Evolutionary conservation across 352 stramenopile genomes (phyloP), one percentile per base, ranked within the genome.

Genomic region (Phytophthora pistaciae): DNA sequence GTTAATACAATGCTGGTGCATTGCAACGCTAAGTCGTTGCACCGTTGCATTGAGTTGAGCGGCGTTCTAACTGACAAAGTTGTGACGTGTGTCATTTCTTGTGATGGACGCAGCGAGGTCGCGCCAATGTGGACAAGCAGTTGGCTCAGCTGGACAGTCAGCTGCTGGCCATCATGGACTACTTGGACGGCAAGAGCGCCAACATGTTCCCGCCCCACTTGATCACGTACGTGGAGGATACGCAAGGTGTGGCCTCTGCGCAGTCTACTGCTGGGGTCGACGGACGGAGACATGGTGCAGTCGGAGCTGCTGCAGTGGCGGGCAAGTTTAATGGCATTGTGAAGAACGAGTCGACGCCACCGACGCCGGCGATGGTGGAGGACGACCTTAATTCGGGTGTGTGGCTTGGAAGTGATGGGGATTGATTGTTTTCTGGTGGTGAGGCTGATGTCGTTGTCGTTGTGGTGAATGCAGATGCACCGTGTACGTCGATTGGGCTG

Each of bases 371-470:
- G 10, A 74, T 86, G 13, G 87, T 94, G 13, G 87, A 94, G 72
- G 84, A 94, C 27, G 87, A 94, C 54, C 64, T 92, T 16, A 82
- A 77, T 4, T 81, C 83, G 5, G 84, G 87, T 92, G 31, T 1
- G 75, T 68, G 7, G 3, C 57, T 53, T 54, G 46, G 14, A 64
- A 50, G 40, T 68, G 23, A 25, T 56, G 31, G 21, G 33, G 14
- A 5, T 29, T 6, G 27, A 0, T 50, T 21, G 13, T 23, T 5
- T 49, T 23, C 18, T 50, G 18, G 21, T 29, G n/a, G 21, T 67
- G 29, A 60, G 56, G 53, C 11, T 60, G 33, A 25, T 60, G 27
- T 29, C 9, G 7, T 29, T 54, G 40, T 29, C 25, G 29, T 18
- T 25, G 16, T 56, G 25, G 38, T 44, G 38, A 29, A 50, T 40